Evolutionary conservation across 1,284 basidiomycete genomes (phyloP).

Genomic region (Psilocybe mexicana): DNA sequence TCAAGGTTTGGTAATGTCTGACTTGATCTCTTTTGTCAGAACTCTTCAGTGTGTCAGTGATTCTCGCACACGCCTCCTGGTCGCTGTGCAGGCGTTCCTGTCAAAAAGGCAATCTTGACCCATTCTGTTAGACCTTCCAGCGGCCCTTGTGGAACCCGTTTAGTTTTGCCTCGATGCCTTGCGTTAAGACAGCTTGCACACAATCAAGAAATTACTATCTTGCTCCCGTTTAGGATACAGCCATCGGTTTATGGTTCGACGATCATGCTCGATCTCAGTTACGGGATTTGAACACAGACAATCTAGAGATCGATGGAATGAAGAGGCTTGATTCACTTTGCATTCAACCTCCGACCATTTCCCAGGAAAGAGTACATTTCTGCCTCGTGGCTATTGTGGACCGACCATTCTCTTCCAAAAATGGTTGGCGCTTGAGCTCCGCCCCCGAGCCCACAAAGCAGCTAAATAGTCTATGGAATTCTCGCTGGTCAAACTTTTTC

Average conservation of each 20-base stretch:
- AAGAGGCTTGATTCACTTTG: conserved; percentile 26
- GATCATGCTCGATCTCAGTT: conserved; percentile 20
- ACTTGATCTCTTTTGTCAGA: conserved; percentile 12
- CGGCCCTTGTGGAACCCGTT: conserved; percentile 1
- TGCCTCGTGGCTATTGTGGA: conserved; percentile 25
- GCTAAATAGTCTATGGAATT: conserved; percentile 24
- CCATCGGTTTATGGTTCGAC: conserved; percentile 4
- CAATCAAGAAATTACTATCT: conserved; percentile 7
- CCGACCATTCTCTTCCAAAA: conserved; percentile 17
- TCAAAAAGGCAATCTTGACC: conserved; percentile 13
- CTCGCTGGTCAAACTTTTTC: conserved; percentile 10
- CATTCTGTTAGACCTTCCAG: conserved; percentile 12
- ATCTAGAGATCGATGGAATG: conserved; percentile 28
- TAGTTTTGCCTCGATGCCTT: conserved; percentile 4
- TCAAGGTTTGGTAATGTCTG: conserved; percentile 14
- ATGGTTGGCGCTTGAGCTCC: conserved; percentile 15
- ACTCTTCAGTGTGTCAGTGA: conserved; percentile 12
- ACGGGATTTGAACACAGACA: conserved; percentile 17
- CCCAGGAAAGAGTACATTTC: conserved; percentile 18
- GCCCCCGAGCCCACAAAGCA: conserved; percentile 12
- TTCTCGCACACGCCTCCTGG: conserved; percentile 4
- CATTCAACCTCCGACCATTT: conserved; percentile 24
- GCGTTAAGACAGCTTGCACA: conserved; percentile 5
- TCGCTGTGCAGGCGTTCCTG: conserved; percentile 6
- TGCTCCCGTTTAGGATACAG: conserved; percentile 13